Conservation (phyloP, 192 early-diverging fungal species). For the Coemansia sp. region DNA sequence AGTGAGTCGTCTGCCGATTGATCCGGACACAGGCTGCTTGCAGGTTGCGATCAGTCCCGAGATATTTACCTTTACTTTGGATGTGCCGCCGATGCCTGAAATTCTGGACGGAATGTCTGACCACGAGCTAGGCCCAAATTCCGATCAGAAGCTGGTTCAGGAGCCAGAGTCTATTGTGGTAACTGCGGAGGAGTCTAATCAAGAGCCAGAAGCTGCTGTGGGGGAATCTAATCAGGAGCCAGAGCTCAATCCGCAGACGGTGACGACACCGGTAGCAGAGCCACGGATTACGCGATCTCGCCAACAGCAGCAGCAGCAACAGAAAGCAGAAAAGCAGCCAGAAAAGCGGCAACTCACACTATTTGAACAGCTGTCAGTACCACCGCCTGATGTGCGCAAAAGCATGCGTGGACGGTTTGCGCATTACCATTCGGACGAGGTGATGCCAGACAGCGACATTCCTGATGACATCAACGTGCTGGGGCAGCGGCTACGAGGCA, state of each 20-base stretch:
- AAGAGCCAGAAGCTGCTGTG: no score
- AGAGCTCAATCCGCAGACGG: not conserved
- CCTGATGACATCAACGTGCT: conserved; percentile 37
- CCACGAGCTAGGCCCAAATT: not conserved
- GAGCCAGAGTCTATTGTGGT: not conserved
- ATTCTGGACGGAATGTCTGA: not conserved
- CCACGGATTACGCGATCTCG: not conserved
- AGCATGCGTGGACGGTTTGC: conserved; percentile 2
- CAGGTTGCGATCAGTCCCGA: conserved; percentile 22
- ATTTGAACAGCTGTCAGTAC: conserved; percentile 46
- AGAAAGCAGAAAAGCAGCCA: not conserved
- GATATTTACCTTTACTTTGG: conserved; percentile 24
- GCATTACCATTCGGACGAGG: not conserved
- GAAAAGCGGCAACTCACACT: conserved; percentile 24
- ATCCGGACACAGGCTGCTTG: conserved; percentile 37
- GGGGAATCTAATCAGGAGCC: not conserved
- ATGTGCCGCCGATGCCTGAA: conserved; percentile 11
- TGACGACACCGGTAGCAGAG: not conserved
- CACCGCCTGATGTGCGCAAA: conserved; percentile 40
- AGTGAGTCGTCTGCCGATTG: conserved; percentile 23
- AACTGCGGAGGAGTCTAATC: no score
- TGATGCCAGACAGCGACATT: conserved; percentile 12
- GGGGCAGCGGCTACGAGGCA: conserved; percentile 17
- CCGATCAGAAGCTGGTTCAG: not conserved
- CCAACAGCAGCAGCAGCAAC: not conserved